These are phyloP conservation scores for Chaetomiaceae sp. DNA, from an alignment of 2,329 filamentous ascomycete genomes.

Conservation along the genomic window DNA sequence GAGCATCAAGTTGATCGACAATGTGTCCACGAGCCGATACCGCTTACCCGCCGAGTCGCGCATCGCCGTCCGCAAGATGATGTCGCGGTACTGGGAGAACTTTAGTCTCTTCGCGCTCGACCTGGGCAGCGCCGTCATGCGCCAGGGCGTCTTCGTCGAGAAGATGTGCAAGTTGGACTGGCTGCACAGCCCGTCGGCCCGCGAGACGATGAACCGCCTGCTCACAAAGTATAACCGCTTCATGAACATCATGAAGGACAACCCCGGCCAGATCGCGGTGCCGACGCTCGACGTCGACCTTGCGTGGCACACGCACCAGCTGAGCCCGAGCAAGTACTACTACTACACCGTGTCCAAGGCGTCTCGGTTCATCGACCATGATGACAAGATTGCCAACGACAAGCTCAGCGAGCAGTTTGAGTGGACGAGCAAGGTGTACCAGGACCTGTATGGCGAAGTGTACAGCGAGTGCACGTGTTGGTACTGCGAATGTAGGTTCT, in stretches of 20 bases:
- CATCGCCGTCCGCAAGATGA: slow-evolving; percentile 59
- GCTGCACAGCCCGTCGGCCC: slow-evolving; percentile 66
- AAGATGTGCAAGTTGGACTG: slow-evolving; percentile 75
- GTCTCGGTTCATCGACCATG: slow-evolving; percentile 67
- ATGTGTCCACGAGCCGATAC: slow-evolving; percentile 21
- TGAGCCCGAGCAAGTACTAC: slow-evolving; percentile 61
- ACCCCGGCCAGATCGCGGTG: slow-evolving; percentile 50
- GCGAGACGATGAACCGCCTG: slow-evolving; percentile 60
- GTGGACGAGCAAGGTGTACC: slow-evolving; percentile 68
- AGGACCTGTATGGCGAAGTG: slow-evolving; percentile 58
- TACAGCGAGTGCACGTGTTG: slow-evolving; percentile 78
- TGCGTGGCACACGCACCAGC: slow-evolving; percentile 78
- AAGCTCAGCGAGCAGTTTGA: slow-evolving; percentile 62
- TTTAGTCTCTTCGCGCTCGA: slow-evolving; percentile 61
- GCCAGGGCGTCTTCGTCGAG: slow-evolving; percentile 62
- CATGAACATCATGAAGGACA: slow-evolving; percentile 50
- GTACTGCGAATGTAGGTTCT: slow-evolving; percentile 64
- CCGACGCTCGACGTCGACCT: slow-evolving; percentile 73
- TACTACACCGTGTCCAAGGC: slow-evolving; percentile 46
- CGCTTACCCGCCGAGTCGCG: slow-evolving; percentile 25
- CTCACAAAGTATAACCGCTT: slow-evolving; percentile 63
- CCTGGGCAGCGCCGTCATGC: slow-evolving; percentile 59
- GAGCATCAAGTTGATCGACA: slow-evolving; percentile 40
- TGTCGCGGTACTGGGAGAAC: slow-evolving; percentile 68
- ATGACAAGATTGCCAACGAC: slow-evolving; percentile 74